Base-by-base conservation (phyloP, 2,329 filamentous ascomycete genomes). In the Arthrinium phaeospermum region DNA sequence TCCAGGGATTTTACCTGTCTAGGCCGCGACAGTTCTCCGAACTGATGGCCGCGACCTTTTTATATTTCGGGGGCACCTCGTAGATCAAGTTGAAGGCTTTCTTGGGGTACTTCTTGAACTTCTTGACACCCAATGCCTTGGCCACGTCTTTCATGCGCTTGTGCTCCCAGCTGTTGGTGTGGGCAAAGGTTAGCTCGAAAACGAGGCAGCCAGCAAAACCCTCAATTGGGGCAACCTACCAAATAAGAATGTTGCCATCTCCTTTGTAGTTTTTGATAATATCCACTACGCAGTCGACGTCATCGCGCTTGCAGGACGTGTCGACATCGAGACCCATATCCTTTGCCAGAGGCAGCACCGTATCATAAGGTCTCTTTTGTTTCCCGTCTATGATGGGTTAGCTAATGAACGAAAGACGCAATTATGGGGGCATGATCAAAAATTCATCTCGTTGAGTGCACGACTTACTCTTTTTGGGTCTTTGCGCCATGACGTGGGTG, bases 241-340 rank as follows among this genome's bases (percentile, higher is more conserved):
- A 90, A 72, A 91, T 87, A 64, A 92, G 79, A 67, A 92, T 87
- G 74, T 91, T 91, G 1, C 88, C 88, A 0, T 78, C 72, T 0
- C 87, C 86, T 0, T 76, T 71, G 73, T 89, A 90, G 7, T 75
- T 74, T 1, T 87, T 75, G 1, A 91, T 85, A 0, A 82, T 82
- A 6, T 88, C 79, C 30, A 82, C 82, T 24, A 91, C 90, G 72
- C 90, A 91, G 7, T 85, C 79, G 7, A 82, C 75, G 73, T 91
- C 87, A 73, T 90, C 87, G 19, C 89, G 85, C 71, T 87, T 85
- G 76, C 89, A 91, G 1, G 85, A 87, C 0, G 80, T 86, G 77
- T 91, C 88, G 19, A 91, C 85, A 0, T 80, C 83, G 5, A 91
- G 79, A 4, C 87, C 88, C 1, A 91, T 83, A 68, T 91, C 88